phyloP scores from a whole-genome alignment of 2,329 filamentous ascomycete species.

The Trichoderma sp. region DNA sequence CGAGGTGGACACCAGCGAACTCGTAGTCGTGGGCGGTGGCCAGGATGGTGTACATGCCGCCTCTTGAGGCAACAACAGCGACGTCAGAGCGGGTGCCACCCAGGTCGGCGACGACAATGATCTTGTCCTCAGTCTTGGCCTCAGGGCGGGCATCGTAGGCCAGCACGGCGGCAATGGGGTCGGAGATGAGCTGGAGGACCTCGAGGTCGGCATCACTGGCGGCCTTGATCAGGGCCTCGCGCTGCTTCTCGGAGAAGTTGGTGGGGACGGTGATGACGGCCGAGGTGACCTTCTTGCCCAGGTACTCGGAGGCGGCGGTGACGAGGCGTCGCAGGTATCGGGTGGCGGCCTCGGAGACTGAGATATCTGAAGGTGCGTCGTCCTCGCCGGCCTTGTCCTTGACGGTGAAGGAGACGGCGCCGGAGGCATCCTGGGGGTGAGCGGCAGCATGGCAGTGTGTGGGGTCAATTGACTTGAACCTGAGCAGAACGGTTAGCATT shows the following conservation, averaged over 20 bases:
- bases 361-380: constrained; percentile 59
- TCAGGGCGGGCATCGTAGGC: constrained; percentile 88
- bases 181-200: constrained; percentile 87
- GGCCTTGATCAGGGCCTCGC: constrained; percentile 72
- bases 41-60: constrained; percentile 93
- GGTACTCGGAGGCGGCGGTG: constrained; percentile 82
- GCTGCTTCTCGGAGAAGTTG: constrained; percentile 86
- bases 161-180: constrained; percentile 83
- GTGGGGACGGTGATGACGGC: constrained; percentile 92
- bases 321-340: constrained; percentile 81
- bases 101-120: constrained; percentile 85
- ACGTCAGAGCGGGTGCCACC: constrained; percentile 92
- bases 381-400: constrained; percentile 69
- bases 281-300: constrained; percentile 91
- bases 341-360: constrained; percentile 77
- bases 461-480: constrained; percentile 93
- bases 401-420: constrained; percentile 76
- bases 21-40: constrained; percentile 96
- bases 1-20: constrained; percentile 79
- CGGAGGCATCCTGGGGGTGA: constrained; percentile 74
- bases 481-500: constrained; percentile 30
- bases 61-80: constrained; percentile 83
- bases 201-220: constrained; percentile 81
- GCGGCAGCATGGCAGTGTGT: constrained; percentile 91
- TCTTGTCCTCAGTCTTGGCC: constrained; percentile 75